Evolutionary conservation across 345 rosid species (phyloP).

Genomic region (Orychophragmus violaceus): DNA sequence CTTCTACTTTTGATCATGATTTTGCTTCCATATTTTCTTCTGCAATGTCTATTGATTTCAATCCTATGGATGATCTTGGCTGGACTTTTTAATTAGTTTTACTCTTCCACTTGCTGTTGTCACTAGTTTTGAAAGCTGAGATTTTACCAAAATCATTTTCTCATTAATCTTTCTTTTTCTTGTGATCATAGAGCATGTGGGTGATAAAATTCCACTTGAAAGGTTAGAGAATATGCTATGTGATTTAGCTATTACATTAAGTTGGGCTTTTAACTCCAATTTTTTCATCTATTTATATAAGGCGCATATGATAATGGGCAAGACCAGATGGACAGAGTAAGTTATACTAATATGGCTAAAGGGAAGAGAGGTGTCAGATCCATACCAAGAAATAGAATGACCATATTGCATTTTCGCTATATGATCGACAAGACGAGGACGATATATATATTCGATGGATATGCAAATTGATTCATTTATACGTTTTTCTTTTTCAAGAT

Average conservation of each 20-base stretch:
- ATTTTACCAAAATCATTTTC: neutral
- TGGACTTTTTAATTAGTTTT: slow-evolving; percentile 31
- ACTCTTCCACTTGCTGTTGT: slow-evolving; percentile 4
- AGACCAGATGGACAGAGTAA: neutral
- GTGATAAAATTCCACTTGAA: too few species aligned
- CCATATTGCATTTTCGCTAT: neutral
- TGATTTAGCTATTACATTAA: neutral
- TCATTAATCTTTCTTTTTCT: neutral
- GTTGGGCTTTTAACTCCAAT: neutral
- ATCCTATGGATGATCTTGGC: slow-evolving; percentile 31
- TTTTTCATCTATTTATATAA: neutral
- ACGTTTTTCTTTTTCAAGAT: neutral
- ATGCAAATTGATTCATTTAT: neutral
- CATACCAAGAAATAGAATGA: neutral
- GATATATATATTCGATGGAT: neutral
- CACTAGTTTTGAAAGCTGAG: slow-evolving; percentile 15
- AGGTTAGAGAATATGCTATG: neutral
- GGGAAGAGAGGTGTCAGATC: neutral
- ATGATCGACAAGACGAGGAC: neutral
- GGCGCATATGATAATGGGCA: neutral
- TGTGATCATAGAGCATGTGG: too few species aligned
- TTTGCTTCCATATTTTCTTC: slow-evolving; percentile 28
- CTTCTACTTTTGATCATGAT: slow-evolving; percentile 28
- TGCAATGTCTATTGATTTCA: slow-evolving; percentile 27
- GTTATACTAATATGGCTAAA: neutral